Conservation (phyloP, 2,329 filamentous ascomycete genomes). For the Byssochlamys sp. region DNA sequence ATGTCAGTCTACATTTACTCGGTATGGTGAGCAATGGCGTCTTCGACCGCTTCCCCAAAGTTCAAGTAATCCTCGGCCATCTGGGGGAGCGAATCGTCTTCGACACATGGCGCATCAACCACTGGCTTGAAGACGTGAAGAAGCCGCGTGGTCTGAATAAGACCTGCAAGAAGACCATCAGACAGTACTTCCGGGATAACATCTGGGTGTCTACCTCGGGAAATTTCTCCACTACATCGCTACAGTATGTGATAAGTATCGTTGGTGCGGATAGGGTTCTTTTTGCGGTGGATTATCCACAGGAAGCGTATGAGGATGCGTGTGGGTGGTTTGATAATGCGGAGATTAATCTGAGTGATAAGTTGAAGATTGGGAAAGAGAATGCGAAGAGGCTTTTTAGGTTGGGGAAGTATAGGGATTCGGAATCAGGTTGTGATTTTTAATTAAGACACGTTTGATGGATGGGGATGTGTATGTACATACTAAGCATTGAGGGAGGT, state of each 20-base stretch:
- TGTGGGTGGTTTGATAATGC: slow-evolving; percentile 16
- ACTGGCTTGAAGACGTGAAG: slow-evolving; percentile 22
- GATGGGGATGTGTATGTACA: too few relatives aligned
- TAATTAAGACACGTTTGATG: too few relatives aligned
- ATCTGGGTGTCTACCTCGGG: slow-evolving; percentile 23
- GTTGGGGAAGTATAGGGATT: too few relatives aligned
- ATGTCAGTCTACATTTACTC: slow-evolving; percentile 16
- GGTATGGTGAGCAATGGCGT: slow-evolving; percentile 19
- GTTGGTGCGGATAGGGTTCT: slow-evolving; percentile 18
- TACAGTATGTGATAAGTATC: slow-evolving; percentile 19
- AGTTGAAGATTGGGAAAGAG: too few relatives aligned
- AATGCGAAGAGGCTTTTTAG: too few relatives aligned
- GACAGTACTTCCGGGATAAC: slow-evolving; percentile 12
- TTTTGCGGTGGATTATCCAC: slow-evolving; percentile 19
- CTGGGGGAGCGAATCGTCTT: slow-evolving; percentile 15
- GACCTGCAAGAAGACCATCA: slow-evolving; percentile 10
- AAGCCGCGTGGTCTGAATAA: slow-evolving; percentile 20
- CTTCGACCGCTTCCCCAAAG: slow-evolving; percentile 16
- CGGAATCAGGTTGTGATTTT: too few relatives aligned
- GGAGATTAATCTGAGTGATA: too few relatives aligned
- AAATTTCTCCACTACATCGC: slow-evolving; percentile 19
- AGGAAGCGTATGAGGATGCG: slow-evolving; percentile 12
- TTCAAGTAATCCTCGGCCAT: slow-evolving; percentile 19
- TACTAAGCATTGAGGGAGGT: too few relatives aligned
- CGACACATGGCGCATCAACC: slow-evolving; percentile 18